Percentiles rank a stretch among this genome's conserved stretches.
phyloP scores from a whole-genome alignment of 2,329 filamentous ascomycete genomes.

The Leptosphaerulina australis region DNA sequence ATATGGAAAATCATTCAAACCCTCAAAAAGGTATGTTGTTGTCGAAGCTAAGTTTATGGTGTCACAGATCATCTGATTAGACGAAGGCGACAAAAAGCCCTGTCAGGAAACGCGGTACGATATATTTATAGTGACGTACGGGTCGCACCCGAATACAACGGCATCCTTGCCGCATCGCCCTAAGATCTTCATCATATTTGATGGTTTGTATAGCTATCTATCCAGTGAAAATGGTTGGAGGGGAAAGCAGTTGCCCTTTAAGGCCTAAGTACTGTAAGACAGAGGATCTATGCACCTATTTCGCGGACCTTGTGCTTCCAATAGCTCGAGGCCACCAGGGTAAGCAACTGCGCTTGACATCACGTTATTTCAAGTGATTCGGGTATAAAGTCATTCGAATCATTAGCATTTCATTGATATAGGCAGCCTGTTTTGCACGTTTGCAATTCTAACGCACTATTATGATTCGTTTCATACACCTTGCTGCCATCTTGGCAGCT shows the following conservation, averaged over 20 bases:
- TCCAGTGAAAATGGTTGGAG: neutral
- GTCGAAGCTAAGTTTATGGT: neutral
- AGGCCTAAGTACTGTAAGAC: slow-evolving; percentile 20
- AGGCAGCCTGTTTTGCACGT: neutral
- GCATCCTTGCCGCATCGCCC: neutral
- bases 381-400: neutral
- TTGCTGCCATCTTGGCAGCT: slow-evolving; percentile 32
- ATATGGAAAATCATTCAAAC: neutral
- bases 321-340: neutral
- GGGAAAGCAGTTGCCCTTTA: slow-evolving; percentile 20
- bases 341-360: neutral
- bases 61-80: neutral
- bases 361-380: neutral
- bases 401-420: neutral
- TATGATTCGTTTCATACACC: slow-evolving; percentile 33
- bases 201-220: neutral
- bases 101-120: neutral
- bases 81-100: neutral
- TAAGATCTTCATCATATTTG: neutral
- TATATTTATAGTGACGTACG: neutral
- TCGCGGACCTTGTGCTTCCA: neutral
- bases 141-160: neutral
- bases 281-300: neutral
- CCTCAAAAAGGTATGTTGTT: too few relatives aligned
- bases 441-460: neutral